Evolutionary conservation across 1,139 yeast species (phyloP), one percentile per base, ranked within the genome.

Genomic region (Candida mesenterica): DNA sequence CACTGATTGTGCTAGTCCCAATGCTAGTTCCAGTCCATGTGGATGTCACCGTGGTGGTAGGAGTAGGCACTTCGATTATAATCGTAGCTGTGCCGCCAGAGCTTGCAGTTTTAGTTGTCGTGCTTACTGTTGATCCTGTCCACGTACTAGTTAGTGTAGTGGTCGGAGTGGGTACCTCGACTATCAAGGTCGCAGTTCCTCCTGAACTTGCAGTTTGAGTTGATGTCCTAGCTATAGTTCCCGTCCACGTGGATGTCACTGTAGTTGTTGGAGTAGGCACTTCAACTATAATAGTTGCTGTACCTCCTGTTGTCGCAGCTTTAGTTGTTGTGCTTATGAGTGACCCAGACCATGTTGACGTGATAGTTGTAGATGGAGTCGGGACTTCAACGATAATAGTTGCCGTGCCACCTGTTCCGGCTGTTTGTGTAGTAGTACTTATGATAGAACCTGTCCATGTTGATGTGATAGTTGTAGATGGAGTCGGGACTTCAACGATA

Each of bases 141-240:
- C 48, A 37, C 3, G 53, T 44, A 1, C 40, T n/a, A 0, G 44
- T 40, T 5, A 28, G 24, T 1, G 53, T 50, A 1, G 37, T 34
- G 0, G 48, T 42, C 4, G 53, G 49, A n/a, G 36, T 37, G 5
- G 61, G 55, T 15, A 51, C 46, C 12, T 45, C 54, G 12, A 55
- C 44, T 1, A 44, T 31, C 4, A 47, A 36, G 1, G 55, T 53
- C 13, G 37, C 41, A 2, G 53, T 51, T 8, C 40, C 48, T 9
- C 44, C 49, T 2, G 26, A 24, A 25, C 32, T 19, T 12, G 36
- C 39, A 3, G 34, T 34, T 4, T 17, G 18, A 15, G 34, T 30
- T 10, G 36, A 8, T 6, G 39, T 37, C 37, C 42, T 38, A 5
- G 45, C 36, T 3, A 15, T 14, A n/a, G 45, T 34, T 7, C 43